These are phyloP conservation scores for Graphiopsis chlorocephala DNA, from an alignment of 2,329 filamentous ascomycete genomes.

Conservation along the genomic window DNA sequence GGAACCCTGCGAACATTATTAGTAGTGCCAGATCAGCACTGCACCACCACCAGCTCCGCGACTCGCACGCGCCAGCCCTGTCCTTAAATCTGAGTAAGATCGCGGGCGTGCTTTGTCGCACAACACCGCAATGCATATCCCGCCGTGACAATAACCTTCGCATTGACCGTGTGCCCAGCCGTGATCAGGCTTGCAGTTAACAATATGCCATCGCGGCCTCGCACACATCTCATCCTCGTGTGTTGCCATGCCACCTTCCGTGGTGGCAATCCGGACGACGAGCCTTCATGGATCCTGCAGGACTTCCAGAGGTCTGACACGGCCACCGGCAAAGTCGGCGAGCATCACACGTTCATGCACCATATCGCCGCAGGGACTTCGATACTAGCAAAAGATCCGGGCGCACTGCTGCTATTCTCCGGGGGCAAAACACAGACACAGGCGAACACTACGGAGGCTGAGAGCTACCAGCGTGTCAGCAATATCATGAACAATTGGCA, in stretches of 20 bases:
- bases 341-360: conserved; percentile 74
- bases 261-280: conserved; percentile 20
- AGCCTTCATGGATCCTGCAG: conserved; percentile 63
- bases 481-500: neutral
- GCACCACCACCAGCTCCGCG: neutral
- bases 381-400: conserved; percentile 45
- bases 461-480: conserved; percentile 17
- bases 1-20: neutral
- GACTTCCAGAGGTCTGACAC: conserved; percentile 60
- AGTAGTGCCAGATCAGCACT: neutral
- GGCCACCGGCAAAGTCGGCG: conserved; percentile 52
- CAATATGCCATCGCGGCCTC: neutral
- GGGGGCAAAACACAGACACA: conserved; percentile 53
- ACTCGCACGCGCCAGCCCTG: neutral
- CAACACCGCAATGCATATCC: neutral
- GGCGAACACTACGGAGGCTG: conserved; percentile 24
- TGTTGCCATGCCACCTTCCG: conserved; percentile 82
- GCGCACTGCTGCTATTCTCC: conserved; percentile 65
- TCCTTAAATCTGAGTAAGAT: neutral
- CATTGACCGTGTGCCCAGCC: neutral
- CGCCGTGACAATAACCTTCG: neutral
- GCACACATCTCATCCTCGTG: conserved; percentile 65
- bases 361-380: conserved; percentile 68
- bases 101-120: neutral
- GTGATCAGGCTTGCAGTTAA: neutral